phyloP scores from a whole-genome alignment of 1,284 basidiomycete genomes.

The Ceratobasidium theobromae region DNA sequence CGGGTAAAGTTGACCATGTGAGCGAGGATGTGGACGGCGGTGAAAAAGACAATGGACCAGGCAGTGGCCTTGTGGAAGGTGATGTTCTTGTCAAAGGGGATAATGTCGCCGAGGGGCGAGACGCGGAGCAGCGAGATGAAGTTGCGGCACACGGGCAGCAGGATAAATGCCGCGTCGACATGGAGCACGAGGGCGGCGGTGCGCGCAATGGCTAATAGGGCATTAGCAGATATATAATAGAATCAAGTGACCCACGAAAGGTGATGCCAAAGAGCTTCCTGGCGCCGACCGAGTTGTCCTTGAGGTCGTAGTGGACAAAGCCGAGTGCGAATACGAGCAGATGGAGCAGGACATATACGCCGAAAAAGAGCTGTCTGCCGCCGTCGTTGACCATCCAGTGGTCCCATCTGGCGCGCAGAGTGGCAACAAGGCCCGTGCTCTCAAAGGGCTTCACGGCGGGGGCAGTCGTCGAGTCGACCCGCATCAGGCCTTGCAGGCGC shows the following conservation, averaged over 20 bases:
- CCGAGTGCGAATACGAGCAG: conserved; percentile 72
- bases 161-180: conserved; percentile 85
- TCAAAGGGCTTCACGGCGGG: conserved; percentile 40
- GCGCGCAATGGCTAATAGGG: conserved; percentile 68
- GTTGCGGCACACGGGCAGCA: conserved; percentile 88
- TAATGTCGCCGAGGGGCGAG: conserved; percentile 77
- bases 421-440: conserved; percentile 44
- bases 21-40: conserved; percentile 67
- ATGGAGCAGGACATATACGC: conserved; percentile 73
- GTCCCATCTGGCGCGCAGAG: conserved; percentile 53
- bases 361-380: conserved; percentile 72
- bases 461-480: conserved; percentile 49
- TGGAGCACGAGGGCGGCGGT: conserved; percentile 83
- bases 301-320: conserved; percentile 71
- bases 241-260: conserved; percentile 58
- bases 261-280: conserved; percentile 69
- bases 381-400: conserved; percentile 93
- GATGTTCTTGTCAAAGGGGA: conserved; percentile 89
- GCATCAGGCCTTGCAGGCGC: conserved; percentile 76
- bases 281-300: conserved; percentile 70
- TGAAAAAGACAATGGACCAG: conserved; percentile 80
- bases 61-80: conserved; percentile 85
- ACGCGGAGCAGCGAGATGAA: conserved; percentile 82
- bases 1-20: conserved; percentile 80
- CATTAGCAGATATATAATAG: conserved; percentile 3